Conservation (phyloP, 176 grass and related monocot species). For the Ensete glaucum region DNA sequence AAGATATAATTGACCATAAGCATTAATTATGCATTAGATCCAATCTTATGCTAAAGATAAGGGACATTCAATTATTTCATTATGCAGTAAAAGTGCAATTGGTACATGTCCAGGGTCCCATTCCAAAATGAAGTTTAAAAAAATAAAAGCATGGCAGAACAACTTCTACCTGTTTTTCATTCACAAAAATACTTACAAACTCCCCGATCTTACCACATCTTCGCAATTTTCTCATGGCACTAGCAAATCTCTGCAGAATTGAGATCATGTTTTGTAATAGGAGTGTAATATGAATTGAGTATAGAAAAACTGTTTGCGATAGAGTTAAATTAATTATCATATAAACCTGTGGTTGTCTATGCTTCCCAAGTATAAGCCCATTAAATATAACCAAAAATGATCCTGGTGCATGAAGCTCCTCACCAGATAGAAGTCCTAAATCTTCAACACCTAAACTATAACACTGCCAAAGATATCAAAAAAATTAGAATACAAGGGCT, state of each 20-base stretch:
- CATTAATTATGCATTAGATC: neutral
- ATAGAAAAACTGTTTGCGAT: conserved; percentile 1
- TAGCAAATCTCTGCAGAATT: conserved; percentile 73
- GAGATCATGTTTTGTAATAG: conserved; percentile 5
- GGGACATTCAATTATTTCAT: neutral
- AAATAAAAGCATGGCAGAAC: conserved; percentile 22
- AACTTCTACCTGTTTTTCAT: conserved; percentile 70
- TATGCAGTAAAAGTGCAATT: neutral
- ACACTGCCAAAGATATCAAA: conserved; percentile 42
- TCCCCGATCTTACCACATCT: conserved; percentile 64
- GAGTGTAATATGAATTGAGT: conserved; percentile 14
- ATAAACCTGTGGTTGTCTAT: conserved; percentile 63
- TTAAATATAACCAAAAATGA: conserved; percentile 98
- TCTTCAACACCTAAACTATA: conserved; percentile 81
- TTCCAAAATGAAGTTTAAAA: neutral
- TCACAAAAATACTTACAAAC: conserved; percentile 94
- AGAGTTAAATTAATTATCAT: neutral
- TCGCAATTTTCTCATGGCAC: conserved; percentile 64
- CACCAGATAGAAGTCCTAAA: conserved; percentile 53
- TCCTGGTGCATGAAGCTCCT: conserved; percentile 74
- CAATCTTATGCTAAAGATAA: neutral
- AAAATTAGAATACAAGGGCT: conserved; percentile 13
- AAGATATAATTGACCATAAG: too few species aligned
- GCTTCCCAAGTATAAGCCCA: conserved; percentile 90
- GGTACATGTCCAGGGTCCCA: neutral